Percentiles rank a stretch among this genome's conserved stretches.
These are phyloP conservation scores for Trichoderma erinaceum DNA, from an alignment of 495 filamentous ascomycete genomes.

Conservation along the genomic window DNA sequence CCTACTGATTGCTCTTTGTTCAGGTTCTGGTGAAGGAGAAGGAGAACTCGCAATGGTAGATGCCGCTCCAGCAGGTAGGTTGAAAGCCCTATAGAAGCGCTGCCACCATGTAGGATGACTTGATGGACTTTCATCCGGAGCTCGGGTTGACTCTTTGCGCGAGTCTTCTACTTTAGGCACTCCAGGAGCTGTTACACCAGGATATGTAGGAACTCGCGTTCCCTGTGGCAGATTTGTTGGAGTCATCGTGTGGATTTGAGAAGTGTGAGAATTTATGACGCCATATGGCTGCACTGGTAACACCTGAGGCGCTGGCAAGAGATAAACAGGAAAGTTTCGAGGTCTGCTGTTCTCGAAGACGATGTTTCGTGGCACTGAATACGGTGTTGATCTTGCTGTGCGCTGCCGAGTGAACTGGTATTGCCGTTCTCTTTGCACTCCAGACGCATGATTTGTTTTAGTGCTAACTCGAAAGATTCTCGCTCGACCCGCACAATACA, in stretches of 20 bases:
- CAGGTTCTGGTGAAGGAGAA: background rate
- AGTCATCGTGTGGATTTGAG: background rate
- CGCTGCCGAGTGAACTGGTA: background rate
- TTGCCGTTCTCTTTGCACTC: background rate
- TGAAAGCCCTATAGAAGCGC: background rate
- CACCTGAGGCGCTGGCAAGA: background rate
- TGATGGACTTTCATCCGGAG: background rate
- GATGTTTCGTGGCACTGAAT: background rate
- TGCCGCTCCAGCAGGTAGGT: constrained; percentile 9
- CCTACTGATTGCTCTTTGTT: background rate
- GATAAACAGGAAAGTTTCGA: background rate
- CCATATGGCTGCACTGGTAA: background rate
- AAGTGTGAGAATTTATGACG: background rate
- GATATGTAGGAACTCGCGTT: background rate
- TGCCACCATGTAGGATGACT: constrained; percentile 9
- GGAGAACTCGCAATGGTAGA: constrained; percentile 14
- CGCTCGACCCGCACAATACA: constrained; percentile 2
- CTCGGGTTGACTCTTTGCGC: background rate
- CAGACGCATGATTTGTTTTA: background rate
- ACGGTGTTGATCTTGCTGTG: background rate
- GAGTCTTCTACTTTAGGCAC: background rate
- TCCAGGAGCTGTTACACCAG: background rate
- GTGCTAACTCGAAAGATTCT: background rate
- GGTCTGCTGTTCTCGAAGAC: background rate
- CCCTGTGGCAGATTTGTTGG: background rate